Conservation (phyloP, 306 rosid species). For the Rosa persica region DNA sequence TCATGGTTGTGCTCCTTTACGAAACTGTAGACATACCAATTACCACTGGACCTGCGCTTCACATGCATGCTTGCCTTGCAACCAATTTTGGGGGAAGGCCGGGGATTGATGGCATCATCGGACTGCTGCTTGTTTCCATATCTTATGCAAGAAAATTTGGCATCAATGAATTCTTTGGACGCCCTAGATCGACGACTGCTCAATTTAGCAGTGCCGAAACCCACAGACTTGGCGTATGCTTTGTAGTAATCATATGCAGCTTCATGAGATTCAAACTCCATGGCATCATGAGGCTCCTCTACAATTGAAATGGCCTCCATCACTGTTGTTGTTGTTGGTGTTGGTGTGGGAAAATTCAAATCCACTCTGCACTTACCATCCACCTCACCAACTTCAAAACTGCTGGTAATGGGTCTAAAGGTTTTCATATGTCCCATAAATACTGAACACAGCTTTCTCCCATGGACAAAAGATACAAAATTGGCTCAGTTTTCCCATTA, state of each 20-base stretch:
- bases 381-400: slow-evolving; percentile 22
- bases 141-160: slow-evolving; percentile 33
- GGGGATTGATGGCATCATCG: slow-evolving; percentile 33
- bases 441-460: slow-evolving; percentile 15
- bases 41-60: slow-evolving; percentile 26
- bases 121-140: slow-evolving; percentile 33
- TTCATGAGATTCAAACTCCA: slow-evolving; percentile 33
- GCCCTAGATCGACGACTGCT: slow-evolving; percentile 37
- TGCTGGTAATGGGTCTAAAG: slow-evolving; percentile 3
- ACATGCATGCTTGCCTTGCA: slow-evolving; percentile 39
- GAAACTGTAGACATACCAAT: slow-evolving; percentile 26
- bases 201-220: slow-evolving; percentile 34
- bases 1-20: slow-evolving; percentile 34
- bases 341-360: slow-evolving; percentile 26
- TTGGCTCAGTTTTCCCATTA: slow-evolving; percentile 25
- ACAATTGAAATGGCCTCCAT: slow-evolving; percentile 23
- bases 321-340: not conserved
- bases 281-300: slow-evolving; percentile 32
- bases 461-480: slow-evolving; percentile 10
- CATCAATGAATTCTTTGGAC: slow-evolving; percentile 33
- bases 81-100: slow-evolving; percentile 32
- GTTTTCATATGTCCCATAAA: slow-evolving; percentile 15
- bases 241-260: slow-evolving; percentile 31
- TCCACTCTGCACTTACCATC: slow-evolving; percentile 19
- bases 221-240: slow-evolving; percentile 31